Evolutionary conservation across 2,329 filamentous ascomycete genomes (phyloP).

Genomic region (Colletotrichum spinosum): DNA sequence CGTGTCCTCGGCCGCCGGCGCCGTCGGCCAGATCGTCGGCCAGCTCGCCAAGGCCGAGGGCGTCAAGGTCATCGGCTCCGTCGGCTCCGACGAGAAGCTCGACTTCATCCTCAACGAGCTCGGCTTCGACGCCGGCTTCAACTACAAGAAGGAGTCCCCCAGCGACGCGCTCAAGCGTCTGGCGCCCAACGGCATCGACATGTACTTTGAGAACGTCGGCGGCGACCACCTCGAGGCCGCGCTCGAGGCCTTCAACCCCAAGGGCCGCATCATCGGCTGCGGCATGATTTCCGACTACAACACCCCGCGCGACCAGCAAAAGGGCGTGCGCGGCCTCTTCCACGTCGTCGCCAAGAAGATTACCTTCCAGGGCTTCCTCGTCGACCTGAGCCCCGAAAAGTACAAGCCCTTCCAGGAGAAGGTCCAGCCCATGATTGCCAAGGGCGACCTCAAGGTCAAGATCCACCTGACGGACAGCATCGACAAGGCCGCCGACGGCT

Average conservation of each 20-base stretch:
- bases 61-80: slow-evolving; percentile 81
- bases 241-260: slow-evolving; percentile 62
- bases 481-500: slow-evolving; percentile 79
- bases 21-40: slow-evolving; percentile 85
- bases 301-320: slow-evolving; percentile 60
- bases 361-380: slow-evolving; percentile 81
- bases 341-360: slow-evolving; percentile 76
- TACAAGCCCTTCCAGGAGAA: slow-evolving; percentile 79
- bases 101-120: slow-evolving; percentile 69
- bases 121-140: slow-evolving; percentile 75
- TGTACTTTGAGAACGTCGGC: slow-evolving; percentile 67
- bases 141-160: slow-evolving; percentile 87
- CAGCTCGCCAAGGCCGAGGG: slow-evolving; percentile 87
- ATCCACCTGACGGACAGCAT: slow-evolving; percentile 79
- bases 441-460: slow-evolving; percentile 80
- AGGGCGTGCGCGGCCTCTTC: slow-evolving; percentile 75
- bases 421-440: slow-evolving; percentile 79
- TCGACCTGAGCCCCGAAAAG: slow-evolving; percentile 77
- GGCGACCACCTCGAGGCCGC: slow-evolving; percentile 63
- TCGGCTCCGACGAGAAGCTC: slow-evolving; percentile 83
- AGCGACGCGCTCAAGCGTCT: slow-evolving; percentile 75
- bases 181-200: slow-evolving; percentile 82
- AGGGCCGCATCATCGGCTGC: slow-evolving; percentile 74
- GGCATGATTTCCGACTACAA: slow-evolving; percentile 87
- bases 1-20: slow-evolving; percentile 82